These are phyloP conservation scores for Elsinoe fawcettii DNA, from an alignment of 2,329 filamentous ascomycete genomes.

Conservation along the genomic window DNA sequence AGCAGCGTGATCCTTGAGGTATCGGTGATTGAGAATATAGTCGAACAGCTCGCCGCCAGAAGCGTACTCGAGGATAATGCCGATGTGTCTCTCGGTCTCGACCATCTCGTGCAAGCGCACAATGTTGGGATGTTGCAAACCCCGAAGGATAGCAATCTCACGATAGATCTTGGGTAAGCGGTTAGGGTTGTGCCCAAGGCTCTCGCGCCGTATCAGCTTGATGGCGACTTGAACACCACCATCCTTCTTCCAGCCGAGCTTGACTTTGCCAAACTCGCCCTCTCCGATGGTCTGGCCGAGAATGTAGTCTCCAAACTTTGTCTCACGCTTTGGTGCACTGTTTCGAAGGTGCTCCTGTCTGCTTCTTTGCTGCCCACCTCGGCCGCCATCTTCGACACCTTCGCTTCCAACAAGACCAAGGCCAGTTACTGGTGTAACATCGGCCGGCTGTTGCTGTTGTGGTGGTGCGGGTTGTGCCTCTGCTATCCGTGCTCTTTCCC, in stretches of 20 bases:
- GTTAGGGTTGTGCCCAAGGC: slow-evolving; percentile 77
- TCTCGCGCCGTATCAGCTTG: slow-evolving; percentile 92
- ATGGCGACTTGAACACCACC: slow-evolving; percentile 90
- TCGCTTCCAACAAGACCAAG: slow-evolving; percentile 45
- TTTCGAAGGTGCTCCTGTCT: slow-evolving; percentile 52
- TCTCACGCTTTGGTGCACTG: slow-evolving; percentile 56
- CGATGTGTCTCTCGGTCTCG: slow-evolving; percentile 92
- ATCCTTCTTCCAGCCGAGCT: slow-evolving; percentile 95
- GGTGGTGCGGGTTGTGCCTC: slow-evolving; percentile 41
- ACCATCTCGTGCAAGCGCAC: slow-evolving; percentile 97
- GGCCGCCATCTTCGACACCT: slow-evolving; percentile 39
- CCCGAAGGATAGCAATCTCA: slow-evolving; percentile 84
- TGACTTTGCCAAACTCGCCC: slow-evolving; percentile 97
- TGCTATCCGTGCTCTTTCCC: slow-evolving; percentile 61
- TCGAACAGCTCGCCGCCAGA: slow-evolving; percentile 97
- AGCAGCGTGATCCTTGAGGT: slow-evolving; percentile 87
- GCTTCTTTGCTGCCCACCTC: slow-evolving; percentile 34
- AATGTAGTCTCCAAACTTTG: slow-evolving; percentile 91
- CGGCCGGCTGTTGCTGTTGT: slow-evolving; percentile 13
- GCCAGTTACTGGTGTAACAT: slow-evolving; percentile 40
- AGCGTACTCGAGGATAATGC: slow-evolving; percentile 96
- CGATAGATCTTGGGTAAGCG: slow-evolving; percentile 94
- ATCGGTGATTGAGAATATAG: slow-evolving; percentile 94
- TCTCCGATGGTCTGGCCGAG: slow-evolving; percentile 93
- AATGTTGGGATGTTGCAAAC: slow-evolving; percentile 90